phyloP scores from a whole-genome alignment of 148 eudicot genomes.

The Diospyros kaki region DNA sequence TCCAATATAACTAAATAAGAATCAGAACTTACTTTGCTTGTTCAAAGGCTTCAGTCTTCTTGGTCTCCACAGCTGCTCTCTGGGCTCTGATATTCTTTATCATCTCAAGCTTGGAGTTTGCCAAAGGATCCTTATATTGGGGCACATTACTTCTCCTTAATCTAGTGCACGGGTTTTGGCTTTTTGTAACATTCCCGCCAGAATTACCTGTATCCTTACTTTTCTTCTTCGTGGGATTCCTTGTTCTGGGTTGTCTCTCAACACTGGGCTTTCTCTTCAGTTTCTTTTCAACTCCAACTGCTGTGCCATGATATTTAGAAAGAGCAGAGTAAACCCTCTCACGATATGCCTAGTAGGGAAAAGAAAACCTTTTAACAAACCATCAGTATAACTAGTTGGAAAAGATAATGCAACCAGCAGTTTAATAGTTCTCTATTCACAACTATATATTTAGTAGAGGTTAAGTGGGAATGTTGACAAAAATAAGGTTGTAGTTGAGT shows the following conservation, averaged over 20 bases:
- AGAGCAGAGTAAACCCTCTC: conserved; percentile 55
- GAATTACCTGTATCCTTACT: conserved; percentile 10
- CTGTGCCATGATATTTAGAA: conserved; percentile 57
- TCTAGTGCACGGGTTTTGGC: conserved; percentile 27
- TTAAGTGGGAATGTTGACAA: no score
- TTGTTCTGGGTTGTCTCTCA: conserved; percentile 29
- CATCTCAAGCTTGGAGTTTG: conserved; percentile 77
- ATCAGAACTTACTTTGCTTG: conserved; percentile 75
- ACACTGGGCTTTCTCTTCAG: conserved; percentile 38
- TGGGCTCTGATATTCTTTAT: conserved; percentile 78
- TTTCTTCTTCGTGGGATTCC: conserved; percentile 34
- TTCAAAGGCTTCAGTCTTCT: conserved; percentile 52
- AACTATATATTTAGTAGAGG: no score
- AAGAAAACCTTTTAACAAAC: background rate
- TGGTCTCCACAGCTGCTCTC: conserved; percentile 53
- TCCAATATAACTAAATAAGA: background rate
- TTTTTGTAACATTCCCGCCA: conserved; percentile 17
- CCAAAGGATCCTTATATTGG: conserved; percentile 74
- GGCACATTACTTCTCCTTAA: conserved; percentile 41
- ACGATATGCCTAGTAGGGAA: conserved; percentile 58
- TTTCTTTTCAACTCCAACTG: conserved; percentile 51
- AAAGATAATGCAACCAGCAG: no score
- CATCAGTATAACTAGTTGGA: background rate
- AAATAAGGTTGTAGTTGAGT: no score
- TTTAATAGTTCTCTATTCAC: no score